phyloP scores from a whole-genome alignment of 202 grass and related monocot species.

The Saccharum hybrid region DNA sequence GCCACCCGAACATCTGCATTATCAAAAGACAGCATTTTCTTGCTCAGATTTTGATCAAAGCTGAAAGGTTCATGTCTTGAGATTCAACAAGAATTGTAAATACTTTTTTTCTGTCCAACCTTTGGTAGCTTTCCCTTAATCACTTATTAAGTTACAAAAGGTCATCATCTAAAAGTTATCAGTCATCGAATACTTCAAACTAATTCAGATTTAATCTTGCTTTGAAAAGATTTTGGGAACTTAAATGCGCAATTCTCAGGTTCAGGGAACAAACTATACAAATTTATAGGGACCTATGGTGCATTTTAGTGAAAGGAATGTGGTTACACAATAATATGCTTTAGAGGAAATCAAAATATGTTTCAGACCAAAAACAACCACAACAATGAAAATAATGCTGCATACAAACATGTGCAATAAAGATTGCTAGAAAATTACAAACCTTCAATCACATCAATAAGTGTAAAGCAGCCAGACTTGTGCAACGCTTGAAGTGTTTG shows the following conservation, averaged over 20 bases:
- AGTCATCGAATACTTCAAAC: background rate
- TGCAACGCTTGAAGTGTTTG: conserved; percentile 91
- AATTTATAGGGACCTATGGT: background rate
- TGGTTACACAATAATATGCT: background rate
- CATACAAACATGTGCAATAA: background rate
- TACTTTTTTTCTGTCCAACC: background rate
- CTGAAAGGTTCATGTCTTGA: background rate
- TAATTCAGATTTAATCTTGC: background rate
- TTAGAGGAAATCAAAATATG: conserved; percentile 1
- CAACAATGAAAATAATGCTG: conserved; percentile 24
- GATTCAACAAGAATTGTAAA: background rate
- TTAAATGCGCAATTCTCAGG: background rate
- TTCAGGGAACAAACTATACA: background rate
- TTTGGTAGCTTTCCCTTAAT: background rate
- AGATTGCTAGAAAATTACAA: conserved; percentile 41
- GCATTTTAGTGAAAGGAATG: background rate
- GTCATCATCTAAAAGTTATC: background rate
- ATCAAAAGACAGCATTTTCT: conserved; percentile 27
- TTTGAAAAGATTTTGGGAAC: background rate
- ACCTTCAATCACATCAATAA: conserved; percentile 94
- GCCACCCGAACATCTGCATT: conserved; percentile 81
- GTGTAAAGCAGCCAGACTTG: conserved; percentile 86
- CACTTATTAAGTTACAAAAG: background rate
- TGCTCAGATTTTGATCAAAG: background rate
- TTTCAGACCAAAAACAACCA: background rate